A percentile compares a stretch with the other conserved stretches of the same genome.
phyloP scores from a whole-genome alignment of 371 early-diverging fungal genomes.

The Syncephalastrum racemosum region DNA sequence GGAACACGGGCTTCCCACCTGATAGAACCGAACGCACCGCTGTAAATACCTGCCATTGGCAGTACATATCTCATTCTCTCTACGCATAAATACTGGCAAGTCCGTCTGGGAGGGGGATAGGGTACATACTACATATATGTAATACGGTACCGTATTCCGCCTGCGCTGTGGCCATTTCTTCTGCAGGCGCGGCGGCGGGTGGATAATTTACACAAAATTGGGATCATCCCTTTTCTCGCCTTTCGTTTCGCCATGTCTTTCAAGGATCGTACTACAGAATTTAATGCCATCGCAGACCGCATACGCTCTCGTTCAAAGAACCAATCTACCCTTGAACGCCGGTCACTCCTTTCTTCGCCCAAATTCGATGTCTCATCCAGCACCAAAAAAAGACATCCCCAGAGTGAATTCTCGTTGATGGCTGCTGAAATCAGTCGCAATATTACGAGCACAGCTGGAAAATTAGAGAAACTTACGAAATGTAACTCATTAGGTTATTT shows the following conservation, averaged over 20 bases:
- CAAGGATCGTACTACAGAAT: constrained; percentile 55
- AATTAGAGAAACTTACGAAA: constrained; percentile 67
- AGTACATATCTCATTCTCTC: no score
- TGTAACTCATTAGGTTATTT: constrained; percentile 34
- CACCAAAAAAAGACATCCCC: constrained; percentile 19
- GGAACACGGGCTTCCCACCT: no score
- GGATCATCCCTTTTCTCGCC: constrained; percentile 1
- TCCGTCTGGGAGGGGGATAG: no score
- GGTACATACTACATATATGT: no score
- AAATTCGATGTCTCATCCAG: constrained; percentile 15
- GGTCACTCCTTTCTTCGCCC: constrained; percentile 30
- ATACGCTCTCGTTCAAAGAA: constrained; percentile 38
- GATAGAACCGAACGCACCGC: no score
- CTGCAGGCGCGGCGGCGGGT: no score
- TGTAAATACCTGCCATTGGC: no score
- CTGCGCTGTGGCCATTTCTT: no score
- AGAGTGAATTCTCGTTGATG: constrained; percentile 60
- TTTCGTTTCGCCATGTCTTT: constrained; percentile 24
- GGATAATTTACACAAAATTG: no score
- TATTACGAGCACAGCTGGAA: constrained; percentile 61
- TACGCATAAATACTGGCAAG: no score
- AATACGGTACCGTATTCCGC: no score
- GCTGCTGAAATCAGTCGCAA: constrained; percentile 67
- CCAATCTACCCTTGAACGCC: constrained; percentile 32
- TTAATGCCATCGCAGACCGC: constrained; percentile 48